Evolutionary conservation across 1,139 yeast genomes (phyloP).

Genomic region (Blastobotrys persicus): DNA sequence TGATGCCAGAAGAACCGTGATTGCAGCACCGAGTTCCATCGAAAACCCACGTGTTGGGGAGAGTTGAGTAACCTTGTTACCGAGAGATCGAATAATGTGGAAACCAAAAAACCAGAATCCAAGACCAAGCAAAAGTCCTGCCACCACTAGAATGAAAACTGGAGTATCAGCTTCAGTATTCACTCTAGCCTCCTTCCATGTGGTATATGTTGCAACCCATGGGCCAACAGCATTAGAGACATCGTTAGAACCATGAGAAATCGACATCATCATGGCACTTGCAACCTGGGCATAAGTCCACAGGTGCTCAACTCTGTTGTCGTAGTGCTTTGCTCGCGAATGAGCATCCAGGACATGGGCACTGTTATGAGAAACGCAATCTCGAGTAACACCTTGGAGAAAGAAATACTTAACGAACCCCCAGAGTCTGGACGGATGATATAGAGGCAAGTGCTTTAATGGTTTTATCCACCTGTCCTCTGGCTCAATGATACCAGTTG

Average conservation of each 20-base stretch:
- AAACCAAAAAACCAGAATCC: constrained; percentile 77
- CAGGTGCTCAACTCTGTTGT: constrained; percentile 67
- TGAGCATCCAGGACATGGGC: constrained; percentile 51
- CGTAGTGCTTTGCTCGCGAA: constrained; percentile 60
- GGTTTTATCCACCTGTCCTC: constrained; percentile 14
- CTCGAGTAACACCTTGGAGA: constrained; percentile 63
- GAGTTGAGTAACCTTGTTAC: constrained; percentile 71
- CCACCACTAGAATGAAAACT: constrained; percentile 66
- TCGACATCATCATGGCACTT: constrained; percentile 78
- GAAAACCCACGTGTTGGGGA: constrained; percentile 81
- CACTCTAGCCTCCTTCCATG: constrained; percentile 56
- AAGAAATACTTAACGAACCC: constrained; percentile 48
- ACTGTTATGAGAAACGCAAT: constrained; percentile 55
- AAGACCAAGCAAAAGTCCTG: constrained; percentile 64
- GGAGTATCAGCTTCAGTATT: constrained; percentile 59
- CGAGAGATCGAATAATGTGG: constrained; percentile 67
- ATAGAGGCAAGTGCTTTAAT: constrained; percentile 12
- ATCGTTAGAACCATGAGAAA: constrained; percentile 78
- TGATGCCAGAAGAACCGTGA: constrained; percentile 73
- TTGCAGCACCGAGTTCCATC: constrained; percentile 76
- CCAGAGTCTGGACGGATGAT: constrained; percentile 52
- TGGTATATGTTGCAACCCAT: constrained; percentile 59
- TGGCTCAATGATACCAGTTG: not conserved
- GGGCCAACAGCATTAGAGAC: constrained; percentile 81
- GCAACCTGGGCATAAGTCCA: constrained; percentile 69